Conservation (phyloP, 164 flowering plant genomes). For the Magnolia changhungtana region DNA sequence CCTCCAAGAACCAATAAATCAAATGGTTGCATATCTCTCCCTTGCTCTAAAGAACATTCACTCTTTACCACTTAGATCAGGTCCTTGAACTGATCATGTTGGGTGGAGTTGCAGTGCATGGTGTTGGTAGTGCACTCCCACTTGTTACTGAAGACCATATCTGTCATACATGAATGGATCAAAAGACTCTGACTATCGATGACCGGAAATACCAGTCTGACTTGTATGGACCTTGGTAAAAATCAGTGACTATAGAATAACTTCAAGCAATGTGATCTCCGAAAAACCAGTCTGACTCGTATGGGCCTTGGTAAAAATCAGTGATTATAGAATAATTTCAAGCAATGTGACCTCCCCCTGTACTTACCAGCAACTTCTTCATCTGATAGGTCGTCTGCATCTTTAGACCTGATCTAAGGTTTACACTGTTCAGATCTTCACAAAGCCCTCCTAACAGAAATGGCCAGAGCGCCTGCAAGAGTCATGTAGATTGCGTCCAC, state of each 20-base stretch:
- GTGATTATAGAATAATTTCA: conserved; percentile 96
- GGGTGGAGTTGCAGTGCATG: conserved; percentile 71
- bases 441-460: conserved; percentile 97
- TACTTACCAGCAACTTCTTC: conserved; percentile 98
- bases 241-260: conserved; percentile 28
- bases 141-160: conserved; percentile 70
- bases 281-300: too few relatives aligned
- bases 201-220: conserved; percentile 94
- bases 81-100: conserved; percentile 92
- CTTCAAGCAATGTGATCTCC: too few relatives aligned
- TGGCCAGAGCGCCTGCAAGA: conserved; percentile 94
- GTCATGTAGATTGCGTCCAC: conserved; percentile 98
- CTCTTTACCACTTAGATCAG: conserved; percentile 66
- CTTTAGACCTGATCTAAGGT: conserved; percentile 83
- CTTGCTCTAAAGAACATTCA: conserved; percentile 60
- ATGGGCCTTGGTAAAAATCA: conserved; percentile 83
- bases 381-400: conserved; percentile 96
- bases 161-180: conserved; percentile 99
- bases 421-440: conserved; percentile 96
- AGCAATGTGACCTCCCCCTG: conserved; percentile 92
- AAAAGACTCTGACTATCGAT: conserved; percentile 91
- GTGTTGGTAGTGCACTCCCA: conserved; percentile 67
- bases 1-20: conserved; percentile 76
- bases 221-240: conserved; percentile 90
- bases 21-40: conserved; percentile 63